Base-by-base conservation (phyloP, 176 grass and related monocot species). In the Bromus sterilis region DNA sequence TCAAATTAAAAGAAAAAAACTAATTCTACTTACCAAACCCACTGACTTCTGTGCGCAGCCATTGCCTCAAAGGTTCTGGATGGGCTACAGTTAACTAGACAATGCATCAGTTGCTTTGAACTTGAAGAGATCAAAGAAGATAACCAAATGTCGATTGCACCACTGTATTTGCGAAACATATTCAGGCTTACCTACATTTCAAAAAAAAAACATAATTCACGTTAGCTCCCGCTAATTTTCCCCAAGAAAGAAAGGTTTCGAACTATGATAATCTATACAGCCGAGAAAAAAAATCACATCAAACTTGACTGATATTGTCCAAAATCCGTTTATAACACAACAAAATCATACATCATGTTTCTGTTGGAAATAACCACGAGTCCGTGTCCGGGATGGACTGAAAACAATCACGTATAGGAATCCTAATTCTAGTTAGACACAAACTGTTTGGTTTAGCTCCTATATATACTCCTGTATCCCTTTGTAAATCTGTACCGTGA, bases 21-120 rank as follows among this genome's bases (percentile, higher is more conserved):
- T 55, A 7, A n/a, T 23, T 53, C 1, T 28, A 87, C 89, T 87
- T 79, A 94, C 92, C 92, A 94, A 70, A 91, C 80, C 92, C 92
- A 94, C 71, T 94, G 92, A 79, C 89, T 94, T 84, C 51, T 71
- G 35, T 94, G 92, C 29, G 84, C 80, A 82, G 80, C 89, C 92
- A 94, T 94, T 61, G 92, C 86, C 39, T 84, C 60, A 73, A 82
- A 87, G 78, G 80, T 87, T 89, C 61, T 86, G 21, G 49, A 71
- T 1, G 86, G 92, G 15, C 71, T 83, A 85, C 56, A 89, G 74
- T 94, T 91, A 76, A 84, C 71, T 34, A 94, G 2, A 23, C 77
- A 82, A 85, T 79, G 87, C 18, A 49, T 78, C 36, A 78, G 53
- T 76, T 78, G 68, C 43, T 75, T 86, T 11, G 51, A 42, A 28